phyloP scores from a whole-genome alignment of 2,329 filamentous ascomycete genomes.

The Pleoardoris graminearum region DNA sequence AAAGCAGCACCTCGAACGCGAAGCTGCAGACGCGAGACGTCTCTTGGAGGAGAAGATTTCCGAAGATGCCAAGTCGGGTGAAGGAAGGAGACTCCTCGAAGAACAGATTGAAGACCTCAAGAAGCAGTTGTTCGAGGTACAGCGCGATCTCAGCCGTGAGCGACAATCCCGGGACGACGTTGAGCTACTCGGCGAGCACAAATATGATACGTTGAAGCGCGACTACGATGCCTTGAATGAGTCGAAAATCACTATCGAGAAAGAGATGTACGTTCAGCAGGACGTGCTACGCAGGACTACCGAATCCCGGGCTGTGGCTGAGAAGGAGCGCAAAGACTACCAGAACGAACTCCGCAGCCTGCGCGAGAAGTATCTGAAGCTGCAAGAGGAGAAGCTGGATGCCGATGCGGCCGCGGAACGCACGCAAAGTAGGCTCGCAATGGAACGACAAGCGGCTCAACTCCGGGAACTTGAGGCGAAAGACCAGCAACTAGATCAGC shows the following conservation, averaged over 20 bases:
- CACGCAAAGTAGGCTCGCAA: slow-evolving; percentile 74
- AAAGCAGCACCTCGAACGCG: slow-evolving; percentile 80
- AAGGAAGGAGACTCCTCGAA: slow-evolving; percentile 81
- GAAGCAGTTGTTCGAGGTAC: slow-evolving; percentile 77
- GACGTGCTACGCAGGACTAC: slow-evolving; percentile 85
- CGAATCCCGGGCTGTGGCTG: slow-evolving; percentile 76
- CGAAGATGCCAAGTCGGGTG: slow-evolving; percentile 79
- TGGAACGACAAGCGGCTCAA: slow-evolving; percentile 77
- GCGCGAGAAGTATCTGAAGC: slow-evolving; percentile 78
- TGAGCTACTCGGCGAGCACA: slow-evolving; percentile 86
- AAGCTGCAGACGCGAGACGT: slow-evolving; percentile 84
- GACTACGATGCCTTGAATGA: slow-evolving; percentile 88
- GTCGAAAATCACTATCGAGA: slow-evolving; percentile 95
- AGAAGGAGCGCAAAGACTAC: slow-evolving; percentile 86
- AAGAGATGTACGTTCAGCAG: slow-evolving; percentile 94
- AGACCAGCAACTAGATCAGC: slow-evolving; percentile 73
- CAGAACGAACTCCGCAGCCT: slow-evolving; percentile 82
- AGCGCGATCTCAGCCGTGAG: slow-evolving; percentile 87
- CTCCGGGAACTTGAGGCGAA: slow-evolving; percentile 80
- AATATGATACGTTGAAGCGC: slow-evolving; percentile 77
- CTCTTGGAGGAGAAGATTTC: slow-evolving; percentile 86
- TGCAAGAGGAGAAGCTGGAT: slow-evolving; percentile 82
- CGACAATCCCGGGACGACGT: slow-evolving; percentile 94
- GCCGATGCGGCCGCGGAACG: slow-evolving; percentile 81
- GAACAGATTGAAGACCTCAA: slow-evolving; percentile 87